Evolutionary conservation across 2,329 filamentous ascomycete species (phyloP).

Genomic region (Aspergillus piperis): DNA sequence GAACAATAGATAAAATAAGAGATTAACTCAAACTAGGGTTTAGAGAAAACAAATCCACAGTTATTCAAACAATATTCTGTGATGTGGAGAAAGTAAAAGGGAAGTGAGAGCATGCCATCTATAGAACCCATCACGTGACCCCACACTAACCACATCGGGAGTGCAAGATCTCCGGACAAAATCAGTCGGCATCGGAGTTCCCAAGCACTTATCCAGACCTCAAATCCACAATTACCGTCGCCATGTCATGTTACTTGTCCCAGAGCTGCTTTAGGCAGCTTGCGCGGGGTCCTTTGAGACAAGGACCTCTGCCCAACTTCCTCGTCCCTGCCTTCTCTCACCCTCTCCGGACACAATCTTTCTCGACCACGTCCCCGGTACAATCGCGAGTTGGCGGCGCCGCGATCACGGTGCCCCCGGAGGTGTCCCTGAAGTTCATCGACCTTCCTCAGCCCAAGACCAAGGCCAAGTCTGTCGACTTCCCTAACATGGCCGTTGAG

Average conservation of each 20-base stretch:
- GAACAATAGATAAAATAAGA: too few species aligned
- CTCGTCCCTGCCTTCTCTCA: constrained; percentile 69
- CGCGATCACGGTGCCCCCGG: constrained; percentile 76
- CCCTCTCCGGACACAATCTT: constrained; percentile 53
- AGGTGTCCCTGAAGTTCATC: constrained; percentile 72
- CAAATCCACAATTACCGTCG: constrained; percentile 27
- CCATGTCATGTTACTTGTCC: constrained; percentile 67
- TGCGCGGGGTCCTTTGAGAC: constrained; percentile 48
- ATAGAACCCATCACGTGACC: constrained; percentile 22
- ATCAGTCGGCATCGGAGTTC: constrained; percentile 32
- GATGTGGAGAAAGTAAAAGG: background rate
- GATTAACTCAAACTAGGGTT: background rate
- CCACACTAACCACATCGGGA: constrained; percentile 21
- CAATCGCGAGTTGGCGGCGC: constrained; percentile 84
- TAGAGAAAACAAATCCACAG: background rate
- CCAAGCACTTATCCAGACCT: constrained; percentile 22
- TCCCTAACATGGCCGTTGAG: constrained; percentile 65
- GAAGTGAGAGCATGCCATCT: constrained; percentile 9
- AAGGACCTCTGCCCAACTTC: constrained; percentile 66
- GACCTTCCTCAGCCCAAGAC: constrained; percentile 62
- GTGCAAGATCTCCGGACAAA: constrained; percentile 31
- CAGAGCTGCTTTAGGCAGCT: constrained; percentile 62
- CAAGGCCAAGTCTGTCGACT: constrained; percentile 62
- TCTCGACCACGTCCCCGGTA: constrained; percentile 69
- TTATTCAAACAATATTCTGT: background rate